These are phyloP conservation scores for Euclidium syriacum DNA, from an alignment of 345 rosid genomes.

Conservation along the genomic window DNA sequence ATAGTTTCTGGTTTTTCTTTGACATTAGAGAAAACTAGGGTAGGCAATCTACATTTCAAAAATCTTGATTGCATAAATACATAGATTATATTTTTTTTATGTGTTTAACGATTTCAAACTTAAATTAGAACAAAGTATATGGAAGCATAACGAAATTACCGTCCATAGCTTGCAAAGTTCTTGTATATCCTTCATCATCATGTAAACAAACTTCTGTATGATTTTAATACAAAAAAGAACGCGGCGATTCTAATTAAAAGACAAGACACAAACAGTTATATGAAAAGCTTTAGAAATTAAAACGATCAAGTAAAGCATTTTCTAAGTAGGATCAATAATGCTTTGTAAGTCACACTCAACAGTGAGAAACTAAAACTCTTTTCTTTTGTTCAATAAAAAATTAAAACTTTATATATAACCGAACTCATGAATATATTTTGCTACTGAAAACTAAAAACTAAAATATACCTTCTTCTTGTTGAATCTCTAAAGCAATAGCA, in stretches of 20 bases:
- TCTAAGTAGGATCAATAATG: neutral
- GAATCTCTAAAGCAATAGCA: constrained; percentile 16
- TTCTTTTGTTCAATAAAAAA: too few species aligned
- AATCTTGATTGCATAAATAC: too few species aligned
- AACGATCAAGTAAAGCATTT: neutral
- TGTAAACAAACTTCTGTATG: neutral
- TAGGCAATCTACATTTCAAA: too few species aligned
- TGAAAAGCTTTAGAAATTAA: too few species aligned
- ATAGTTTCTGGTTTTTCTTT: too few species aligned
- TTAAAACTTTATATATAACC: neutral
- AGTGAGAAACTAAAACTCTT: neutral
- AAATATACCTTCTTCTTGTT: constrained; percentile 20
- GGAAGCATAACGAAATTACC: neutral
- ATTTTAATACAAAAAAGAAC: neutral
- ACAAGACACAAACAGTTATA: neutral
- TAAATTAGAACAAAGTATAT: neutral
- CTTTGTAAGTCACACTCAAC: neutral
- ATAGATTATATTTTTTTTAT: neutral
- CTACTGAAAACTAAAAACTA: neutral
- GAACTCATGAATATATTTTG: neutral
- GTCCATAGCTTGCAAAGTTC: constrained; percentile 6
- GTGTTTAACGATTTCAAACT: neutral
- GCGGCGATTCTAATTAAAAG: neutral
- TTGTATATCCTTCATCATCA: constrained; percentile 11
- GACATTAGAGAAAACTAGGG: too few species aligned